Conservation (phyloP, 2,329 filamentous ascomycete genomes). For the Westerdykella aurantiaca region DNA sequence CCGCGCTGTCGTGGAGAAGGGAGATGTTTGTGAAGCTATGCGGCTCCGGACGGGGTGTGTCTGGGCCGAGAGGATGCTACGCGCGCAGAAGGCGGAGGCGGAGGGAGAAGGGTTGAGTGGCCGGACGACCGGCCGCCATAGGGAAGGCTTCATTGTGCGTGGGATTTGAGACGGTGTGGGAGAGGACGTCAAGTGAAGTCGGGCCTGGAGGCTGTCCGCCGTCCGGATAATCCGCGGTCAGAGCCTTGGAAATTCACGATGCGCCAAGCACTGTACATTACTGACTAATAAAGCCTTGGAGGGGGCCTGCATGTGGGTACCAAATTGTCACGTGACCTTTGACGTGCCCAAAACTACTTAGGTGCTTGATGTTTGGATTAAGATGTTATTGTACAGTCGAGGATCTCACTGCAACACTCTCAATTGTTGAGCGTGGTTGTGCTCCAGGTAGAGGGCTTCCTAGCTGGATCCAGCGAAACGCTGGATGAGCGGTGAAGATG, state of each 20-base stretch:
- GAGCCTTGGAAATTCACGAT: neutral
- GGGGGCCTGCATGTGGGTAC: too few relatives aligned
- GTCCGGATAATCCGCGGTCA: neutral
- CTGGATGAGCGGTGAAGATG: too few relatives aligned
- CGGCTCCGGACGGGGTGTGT: too few relatives aligned
- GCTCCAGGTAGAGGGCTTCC: too few relatives aligned
- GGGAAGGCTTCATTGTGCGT: conserved; percentile 23
- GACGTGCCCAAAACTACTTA: too few relatives aligned
- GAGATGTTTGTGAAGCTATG: conserved; percentile 2
- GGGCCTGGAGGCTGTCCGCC: neutral
- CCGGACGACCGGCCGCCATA: conserved; percentile 20
- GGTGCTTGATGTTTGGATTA: too few relatives aligned
- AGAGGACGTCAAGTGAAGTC: conserved; percentile 7
- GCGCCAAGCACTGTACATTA: neutral
- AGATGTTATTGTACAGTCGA: too few relatives aligned
- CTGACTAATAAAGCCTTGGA: too few relatives aligned
- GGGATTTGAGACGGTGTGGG: neutral
- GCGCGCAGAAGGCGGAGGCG: conserved; percentile 7
- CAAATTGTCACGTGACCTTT: too few relatives aligned
- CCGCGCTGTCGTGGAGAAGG: conserved; percentile 27
- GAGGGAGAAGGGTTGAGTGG: conserved; percentile 9
- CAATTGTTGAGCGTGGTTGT: too few relatives aligned
- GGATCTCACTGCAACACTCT: too few relatives aligned
- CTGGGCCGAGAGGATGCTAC: conserved; percentile 6
- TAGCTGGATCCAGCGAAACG: too few relatives aligned